phyloP scores from a whole-genome alignment of 1,284 basidiomycete genomes.

The Sanghuangporus sanghuang region DNA sequence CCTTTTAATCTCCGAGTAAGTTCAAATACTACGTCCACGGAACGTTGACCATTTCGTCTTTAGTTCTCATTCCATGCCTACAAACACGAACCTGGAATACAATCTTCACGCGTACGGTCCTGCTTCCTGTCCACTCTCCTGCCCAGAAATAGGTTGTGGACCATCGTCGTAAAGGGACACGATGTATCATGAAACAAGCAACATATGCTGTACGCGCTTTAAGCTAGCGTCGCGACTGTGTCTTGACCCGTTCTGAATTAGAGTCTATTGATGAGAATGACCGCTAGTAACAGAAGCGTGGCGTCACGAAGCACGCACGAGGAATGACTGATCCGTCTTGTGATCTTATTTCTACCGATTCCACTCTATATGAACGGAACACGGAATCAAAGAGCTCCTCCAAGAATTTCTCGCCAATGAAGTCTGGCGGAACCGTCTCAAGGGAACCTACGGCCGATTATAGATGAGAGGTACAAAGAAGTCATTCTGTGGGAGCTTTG shows the following conservation, averaged over 20 bases:
- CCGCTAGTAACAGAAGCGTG: background rate
- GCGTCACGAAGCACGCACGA: background rate
- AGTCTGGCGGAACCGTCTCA: constrained; percentile 1
- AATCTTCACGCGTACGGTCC: no score
- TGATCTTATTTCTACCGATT: background rate
- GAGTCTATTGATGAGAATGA: background rate
- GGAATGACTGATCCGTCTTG: background rate
- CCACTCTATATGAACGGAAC: constrained; percentile 9
- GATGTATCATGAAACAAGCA: background rate
- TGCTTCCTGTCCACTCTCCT: no score
- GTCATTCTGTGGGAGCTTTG: background rate
- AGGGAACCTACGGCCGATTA: background rate
- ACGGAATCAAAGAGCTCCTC: constrained; percentile 7
- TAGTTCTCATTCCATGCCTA: background rate
- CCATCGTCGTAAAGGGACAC: background rate
- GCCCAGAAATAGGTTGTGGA: background rate
- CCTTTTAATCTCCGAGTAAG: constrained; percentile 8
- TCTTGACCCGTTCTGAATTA: background rate
- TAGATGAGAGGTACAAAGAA: background rate
- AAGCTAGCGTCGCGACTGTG: background rate
- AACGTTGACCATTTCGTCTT: background rate
- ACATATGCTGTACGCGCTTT: background rate
- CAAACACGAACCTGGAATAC: no score
- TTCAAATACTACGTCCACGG: background rate
- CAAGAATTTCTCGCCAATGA: background rate